Conservation (phyloP, 2,329 filamentous ascomycete species). For the Apiospora koreana region DNA sequence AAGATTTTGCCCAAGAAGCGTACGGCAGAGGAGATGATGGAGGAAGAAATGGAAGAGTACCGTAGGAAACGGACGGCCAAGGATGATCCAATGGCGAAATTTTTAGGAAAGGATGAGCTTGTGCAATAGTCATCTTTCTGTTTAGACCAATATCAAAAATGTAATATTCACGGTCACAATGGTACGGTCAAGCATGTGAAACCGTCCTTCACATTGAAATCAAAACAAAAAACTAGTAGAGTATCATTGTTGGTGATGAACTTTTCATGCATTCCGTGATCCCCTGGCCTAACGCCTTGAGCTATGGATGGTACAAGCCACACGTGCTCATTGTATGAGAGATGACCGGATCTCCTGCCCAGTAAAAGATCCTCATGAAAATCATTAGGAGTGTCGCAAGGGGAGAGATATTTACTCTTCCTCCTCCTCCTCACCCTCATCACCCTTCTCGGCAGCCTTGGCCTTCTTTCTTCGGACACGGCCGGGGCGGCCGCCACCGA, state of each 20-base stretch:
- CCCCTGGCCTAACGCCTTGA: constrained; percentile 54
- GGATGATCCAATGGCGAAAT: constrained; percentile 84
- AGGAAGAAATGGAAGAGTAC: constrained; percentile 86
- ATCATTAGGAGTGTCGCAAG: constrained; percentile 18
- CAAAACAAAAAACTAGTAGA: constrained; percentile 18
- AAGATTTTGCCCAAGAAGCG: constrained; percentile 61
- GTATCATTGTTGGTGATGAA: constrained; percentile 25
- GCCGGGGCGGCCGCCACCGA: constrained; percentile 93
- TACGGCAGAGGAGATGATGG: constrained; percentile 77
- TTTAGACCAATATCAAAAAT: not conserved
- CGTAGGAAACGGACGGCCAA: constrained; percentile 71
- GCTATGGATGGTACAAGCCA: constrained; percentile 43
- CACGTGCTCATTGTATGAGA: constrained; percentile 34
- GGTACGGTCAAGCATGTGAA: not conserved
- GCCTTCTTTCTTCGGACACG: constrained; percentile 99
- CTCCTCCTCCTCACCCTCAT: constrained; percentile 80
- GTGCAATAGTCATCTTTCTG: constrained; percentile 35
- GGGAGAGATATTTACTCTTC: constrained; percentile 58
- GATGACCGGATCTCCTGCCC: constrained; percentile 31
- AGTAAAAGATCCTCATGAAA: constrained; percentile 30
- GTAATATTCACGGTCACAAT: not conserved
- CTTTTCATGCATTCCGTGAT: constrained; percentile 37
- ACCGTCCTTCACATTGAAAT: constrained; percentile 8
- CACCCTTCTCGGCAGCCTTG: constrained; percentile 87
- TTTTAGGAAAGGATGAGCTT: constrained; percentile 73